Percentiles rank a stretch among this genome's conserved stretches.
These are phyloP conservation scores for Fusarium cicatricum DNA, from an alignment of 2,329 filamentous ascomycete species.

Conservation along the genomic window DNA sequence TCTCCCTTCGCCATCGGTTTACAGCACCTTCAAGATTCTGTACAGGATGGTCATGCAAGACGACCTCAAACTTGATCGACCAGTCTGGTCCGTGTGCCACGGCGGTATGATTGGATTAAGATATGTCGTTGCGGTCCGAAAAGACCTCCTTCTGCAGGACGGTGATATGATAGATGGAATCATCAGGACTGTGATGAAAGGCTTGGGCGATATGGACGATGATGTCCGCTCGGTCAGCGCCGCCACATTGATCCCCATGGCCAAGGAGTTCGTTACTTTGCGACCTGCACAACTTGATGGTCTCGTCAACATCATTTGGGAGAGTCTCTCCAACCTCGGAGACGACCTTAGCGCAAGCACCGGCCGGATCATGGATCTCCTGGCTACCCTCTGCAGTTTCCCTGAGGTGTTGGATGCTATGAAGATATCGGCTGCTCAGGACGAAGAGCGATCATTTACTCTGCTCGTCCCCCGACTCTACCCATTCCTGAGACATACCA, in stretches of 20 bases:
- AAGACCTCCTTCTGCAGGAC: constrained; percentile 87
- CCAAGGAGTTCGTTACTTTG: constrained; percentile 90
- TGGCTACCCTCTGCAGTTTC: constrained; percentile 95
- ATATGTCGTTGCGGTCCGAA: constrained; percentile 94
- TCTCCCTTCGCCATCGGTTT: constrained; percentile 79
- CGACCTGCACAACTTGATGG: constrained; percentile 79
- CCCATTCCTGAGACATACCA: constrained; percentile 95
- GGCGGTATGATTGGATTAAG: constrained; percentile 97
- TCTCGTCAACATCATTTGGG: constrained; percentile 95
- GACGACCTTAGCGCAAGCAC: constrained; percentile 98
- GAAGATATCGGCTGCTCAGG: constrained; percentile 85
- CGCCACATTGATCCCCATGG: constrained; percentile 95
- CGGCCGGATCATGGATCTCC: constrained; percentile 96
- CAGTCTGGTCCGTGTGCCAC: constrained; percentile 94
- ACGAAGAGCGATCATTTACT: constrained; percentile 89
- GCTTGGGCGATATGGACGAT: constrained; percentile 88
- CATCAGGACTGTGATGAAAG: constrained; percentile 92
- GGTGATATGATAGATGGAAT: constrained; percentile 90
- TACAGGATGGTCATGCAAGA: constrained; percentile 92
- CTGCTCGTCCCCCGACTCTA: constrained; percentile 93
- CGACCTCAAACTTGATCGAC: constrained; percentile 75
- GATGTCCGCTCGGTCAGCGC: constrained; percentile 97
- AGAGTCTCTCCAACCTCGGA: constrained; percentile 94
- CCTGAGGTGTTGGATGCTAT: constrained; percentile 91
- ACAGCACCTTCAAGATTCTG: constrained; percentile 83